Conservation (phyloP, 352 stramenopile genomes). For the Globisporangium apiculatum region DNA sequence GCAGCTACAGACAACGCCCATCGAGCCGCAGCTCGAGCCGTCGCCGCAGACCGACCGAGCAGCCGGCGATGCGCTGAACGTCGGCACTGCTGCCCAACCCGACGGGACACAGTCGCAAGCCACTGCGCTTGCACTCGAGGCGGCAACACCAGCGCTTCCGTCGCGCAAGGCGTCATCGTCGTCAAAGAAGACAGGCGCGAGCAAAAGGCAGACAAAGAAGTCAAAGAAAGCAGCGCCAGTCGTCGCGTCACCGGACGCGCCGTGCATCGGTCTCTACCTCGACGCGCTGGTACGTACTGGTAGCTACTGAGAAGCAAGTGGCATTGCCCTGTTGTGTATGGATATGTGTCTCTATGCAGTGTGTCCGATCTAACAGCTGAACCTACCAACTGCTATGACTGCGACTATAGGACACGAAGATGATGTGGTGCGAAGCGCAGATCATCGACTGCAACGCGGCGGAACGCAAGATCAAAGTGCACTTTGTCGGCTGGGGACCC, state of each 20-base stretch:
- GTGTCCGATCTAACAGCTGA: not conserved
- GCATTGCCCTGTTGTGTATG: not conserved
- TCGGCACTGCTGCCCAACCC: not conserved
- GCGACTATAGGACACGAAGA: slow-evolving; percentile 51
- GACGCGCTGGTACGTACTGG: slow-evolving; percentile 38
- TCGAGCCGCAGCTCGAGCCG: not conserved
- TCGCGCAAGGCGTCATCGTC: too few species aligned
- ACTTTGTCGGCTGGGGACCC: slow-evolving; percentile 64
- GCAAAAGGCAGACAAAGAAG: slow-evolving; percentile 18
- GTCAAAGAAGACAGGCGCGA: slow-evolving; percentile 3
- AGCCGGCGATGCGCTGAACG: slow-evolving; percentile 12
- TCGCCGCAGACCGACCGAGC: not conserved
- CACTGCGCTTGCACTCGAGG: too few species aligned
- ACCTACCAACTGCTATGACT: not conserved
- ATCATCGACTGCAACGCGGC: slow-evolving; percentile 58
- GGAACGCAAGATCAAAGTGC: slow-evolving; percentile 60
- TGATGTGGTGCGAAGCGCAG: slow-evolving; percentile 58
- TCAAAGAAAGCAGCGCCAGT: slow-evolving; percentile 6
- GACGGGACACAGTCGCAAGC: too few species aligned
- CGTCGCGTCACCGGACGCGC: not conserved
- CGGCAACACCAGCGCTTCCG: too few species aligned
- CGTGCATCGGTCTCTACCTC: slow-evolving; percentile 57
- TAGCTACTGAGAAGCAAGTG: not conserved
- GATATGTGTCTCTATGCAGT: too few species aligned
- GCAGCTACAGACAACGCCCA: not conserved